A percentile compares a stretch with the other conserved stretches of the same genome.
Conservation (phyloP, 2,329 filamentous ascomycete genomes). For the Claviceps sp. region DNA sequence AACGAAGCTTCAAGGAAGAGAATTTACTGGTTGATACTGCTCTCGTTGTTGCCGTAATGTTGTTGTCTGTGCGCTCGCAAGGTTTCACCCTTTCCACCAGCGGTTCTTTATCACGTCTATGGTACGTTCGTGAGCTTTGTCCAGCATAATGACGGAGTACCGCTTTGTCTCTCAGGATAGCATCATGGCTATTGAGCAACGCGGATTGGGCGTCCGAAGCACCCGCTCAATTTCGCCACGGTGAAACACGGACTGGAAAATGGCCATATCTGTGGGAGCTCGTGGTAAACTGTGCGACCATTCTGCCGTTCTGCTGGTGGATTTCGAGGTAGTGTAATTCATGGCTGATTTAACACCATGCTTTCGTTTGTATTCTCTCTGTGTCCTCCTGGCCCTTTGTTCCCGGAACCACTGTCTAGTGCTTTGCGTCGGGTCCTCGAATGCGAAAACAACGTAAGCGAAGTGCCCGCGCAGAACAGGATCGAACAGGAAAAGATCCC, state of each 20-base stretch:
- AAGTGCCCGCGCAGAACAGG: slow-evolving; percentile 50
- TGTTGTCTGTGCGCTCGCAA: neutral
- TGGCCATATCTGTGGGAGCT: slow-evolving; percentile 32
- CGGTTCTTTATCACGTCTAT: neutral
- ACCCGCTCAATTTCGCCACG: slow-evolving; percentile 34
- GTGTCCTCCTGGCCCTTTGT: slow-evolving; percentile 39
- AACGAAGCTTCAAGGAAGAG: no score
- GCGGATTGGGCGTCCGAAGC: slow-evolving; percentile 38
- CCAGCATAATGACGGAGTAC: no score
- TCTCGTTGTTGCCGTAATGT: no score
- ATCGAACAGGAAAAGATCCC: slow-evolving; percentile 49
- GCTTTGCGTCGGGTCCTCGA: slow-evolving; percentile 43
- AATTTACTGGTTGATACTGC: no score
- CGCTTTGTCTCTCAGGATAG: slow-evolving; percentile 18
- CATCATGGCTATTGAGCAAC: slow-evolving; percentile 40
- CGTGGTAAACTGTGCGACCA: neutral
- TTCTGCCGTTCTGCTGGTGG: slow-evolving; percentile 11
- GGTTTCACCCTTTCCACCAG: neutral
- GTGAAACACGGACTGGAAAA: slow-evolving; percentile 41
- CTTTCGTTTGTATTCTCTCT: slow-evolving; percentile 18
- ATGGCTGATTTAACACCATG: slow-evolving; percentile 18
- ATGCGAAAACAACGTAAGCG: slow-evolving; percentile 48
- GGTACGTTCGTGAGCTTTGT: no score
- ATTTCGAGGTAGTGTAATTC: slow-evolving; percentile 12
- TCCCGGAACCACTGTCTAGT: slow-evolving; percentile 40